Percentiles rank a stretch among this genome's conserved stretches.
phyloP scores from a whole-genome alignment of 2,329 filamentous ascomycete species.

The Aspergillus versicolor region DNA sequence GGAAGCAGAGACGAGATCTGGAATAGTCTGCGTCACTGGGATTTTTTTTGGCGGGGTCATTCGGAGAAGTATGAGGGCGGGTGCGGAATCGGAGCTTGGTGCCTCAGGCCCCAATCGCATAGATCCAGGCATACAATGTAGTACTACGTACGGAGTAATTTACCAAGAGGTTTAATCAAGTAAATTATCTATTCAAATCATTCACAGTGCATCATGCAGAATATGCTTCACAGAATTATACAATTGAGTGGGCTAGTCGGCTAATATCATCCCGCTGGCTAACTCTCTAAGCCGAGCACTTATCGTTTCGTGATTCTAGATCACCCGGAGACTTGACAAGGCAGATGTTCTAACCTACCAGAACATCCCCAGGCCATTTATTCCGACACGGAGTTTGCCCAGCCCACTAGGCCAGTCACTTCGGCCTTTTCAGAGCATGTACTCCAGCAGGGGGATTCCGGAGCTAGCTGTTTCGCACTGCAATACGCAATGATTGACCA shows the following conservation, averaged over 20 bases:
- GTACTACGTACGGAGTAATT: too few species aligned
- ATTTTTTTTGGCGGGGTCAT: conserved; percentile 13
- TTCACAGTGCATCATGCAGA: background rate
- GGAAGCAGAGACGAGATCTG: background rate
- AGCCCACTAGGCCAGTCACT: background rate
- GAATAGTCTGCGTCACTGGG: conserved; percentile 3
- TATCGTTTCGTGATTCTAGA: too few species aligned
- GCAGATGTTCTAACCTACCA: too few species aligned
- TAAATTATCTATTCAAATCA: background rate
- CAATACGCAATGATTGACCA: background rate
- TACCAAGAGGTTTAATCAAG: too few species aligned
- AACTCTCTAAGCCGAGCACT: background rate
- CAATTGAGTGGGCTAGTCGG: background rate
- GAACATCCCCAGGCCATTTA: too few species aligned
- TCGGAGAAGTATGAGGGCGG: background rate
- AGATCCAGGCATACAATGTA: background rate
- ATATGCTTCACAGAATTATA: background rate
- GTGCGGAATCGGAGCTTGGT: conserved; percentile 1
- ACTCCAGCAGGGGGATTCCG: background rate
- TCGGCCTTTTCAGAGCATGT: background rate
- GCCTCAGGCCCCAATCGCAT: background rate
- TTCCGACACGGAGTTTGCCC: background rate
- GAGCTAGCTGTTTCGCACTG: background rate
- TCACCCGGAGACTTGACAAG: too few species aligned
- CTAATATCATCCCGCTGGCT: background rate